These are phyloP conservation scores for Pezicula neosporulosa DNA, from an alignment of 2,329 filamentous ascomycete genomes.

Conservation along the genomic window DNA sequence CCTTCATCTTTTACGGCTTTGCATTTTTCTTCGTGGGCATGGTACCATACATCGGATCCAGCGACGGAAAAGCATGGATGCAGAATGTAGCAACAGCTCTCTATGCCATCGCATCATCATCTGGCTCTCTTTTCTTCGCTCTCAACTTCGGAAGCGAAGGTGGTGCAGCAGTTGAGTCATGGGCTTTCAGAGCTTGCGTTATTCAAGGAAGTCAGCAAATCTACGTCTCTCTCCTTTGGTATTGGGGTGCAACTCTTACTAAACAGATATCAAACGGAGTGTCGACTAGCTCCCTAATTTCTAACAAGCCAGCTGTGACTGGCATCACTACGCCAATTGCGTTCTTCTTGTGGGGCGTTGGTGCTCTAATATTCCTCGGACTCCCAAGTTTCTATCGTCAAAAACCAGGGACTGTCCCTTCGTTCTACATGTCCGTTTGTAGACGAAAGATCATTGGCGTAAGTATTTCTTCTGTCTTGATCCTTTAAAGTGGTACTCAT, in stretches of 20 bases:
- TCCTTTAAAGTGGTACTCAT: background rate
- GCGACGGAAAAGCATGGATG: conserved; percentile 43
- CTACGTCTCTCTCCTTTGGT: conserved; percentile 63
- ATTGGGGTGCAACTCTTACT: conserved; percentile 58
- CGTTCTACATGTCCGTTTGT: conserved; percentile 59
- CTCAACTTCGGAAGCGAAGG: conserved; percentile 65
- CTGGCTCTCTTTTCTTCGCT: conserved; percentile 62
- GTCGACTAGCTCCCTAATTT: conserved; percentile 13
- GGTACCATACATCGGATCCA: conserved; percentile 46
- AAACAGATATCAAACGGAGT: conserved; percentile 38
- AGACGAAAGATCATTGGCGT: conserved; percentile 58
- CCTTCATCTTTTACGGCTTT: conserved; percentile 60
- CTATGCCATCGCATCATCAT: conserved; percentile 60
- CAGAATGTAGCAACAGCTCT: conserved; percentile 58
- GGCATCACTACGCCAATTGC: conserved; percentile 57
- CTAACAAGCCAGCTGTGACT: conserved; percentile 5
- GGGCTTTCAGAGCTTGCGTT: conserved; percentile 64
- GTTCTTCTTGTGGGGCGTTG: conserved; percentile 52
- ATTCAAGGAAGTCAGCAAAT: conserved; percentile 66
- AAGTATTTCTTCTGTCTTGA: background rate
- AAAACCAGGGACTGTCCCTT: conserved; percentile 58
- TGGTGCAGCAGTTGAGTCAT: conserved; percentile 58
- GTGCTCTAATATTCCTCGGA: conserved; percentile 53
- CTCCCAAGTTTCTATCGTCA: conserved; percentile 66
- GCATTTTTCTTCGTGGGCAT: conserved; percentile 62